Percentiles rank a stretch among this genome's conserved stretches.
phyloP scores from a whole-genome alignment of 805 yeast genomes.

The Candida wancherniae region DNA sequence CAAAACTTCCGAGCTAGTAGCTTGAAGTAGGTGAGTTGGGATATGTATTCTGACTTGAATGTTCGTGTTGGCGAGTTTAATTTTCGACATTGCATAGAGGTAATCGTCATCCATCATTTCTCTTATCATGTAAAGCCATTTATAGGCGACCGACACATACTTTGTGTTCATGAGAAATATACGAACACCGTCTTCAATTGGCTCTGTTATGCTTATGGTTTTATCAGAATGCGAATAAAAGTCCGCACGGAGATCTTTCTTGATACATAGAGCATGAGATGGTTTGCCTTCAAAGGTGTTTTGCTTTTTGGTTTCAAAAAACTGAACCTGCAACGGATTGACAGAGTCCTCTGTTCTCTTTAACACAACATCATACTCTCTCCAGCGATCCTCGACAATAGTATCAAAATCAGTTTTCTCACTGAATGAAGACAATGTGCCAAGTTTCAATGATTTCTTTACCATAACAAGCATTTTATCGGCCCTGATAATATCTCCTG shows the following conservation, averaged over 20 bases:
- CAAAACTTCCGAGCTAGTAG: slow-evolving; percentile 6
- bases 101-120: slow-evolving; percentile 38
- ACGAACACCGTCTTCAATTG: slow-evolving; percentile 18
- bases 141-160: slow-evolving; percentile 48
- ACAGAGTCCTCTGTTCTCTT: slow-evolving; percentile 51
- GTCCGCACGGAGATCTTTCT: slow-evolving; percentile 28
- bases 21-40: slow-evolving; percentile 27
- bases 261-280: slow-evolving; percentile 17
- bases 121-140: slow-evolving; percentile 61
- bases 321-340: slow-evolving; percentile 57
- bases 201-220: slow-evolving; percentile 50
- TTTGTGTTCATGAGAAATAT: slow-evolving; percentile 55
- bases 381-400: slow-evolving; percentile 67
- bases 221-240: slow-evolving; percentile 69
- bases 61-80: slow-evolving; percentile 45
- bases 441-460: slow-evolving; percentile 33
- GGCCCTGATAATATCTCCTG: slow-evolving; percentile 61
- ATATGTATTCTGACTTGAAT: slow-evolving; percentile 42
- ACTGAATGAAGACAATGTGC: slow-evolving; percentile 23
- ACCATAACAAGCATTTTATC: slow-evolving; percentile 69
- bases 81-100: slow-evolving; percentile 22
- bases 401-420: slow-evolving; percentile 52
- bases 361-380: slow-evolving; percentile 70
- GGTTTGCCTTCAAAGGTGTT: slow-evolving; percentile 19
- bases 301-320: slow-evolving; percentile 47